Base-by-base conservation (phyloP, 805 yeast genomes). In the Hanseniaspora guilliermondii region DNA sequence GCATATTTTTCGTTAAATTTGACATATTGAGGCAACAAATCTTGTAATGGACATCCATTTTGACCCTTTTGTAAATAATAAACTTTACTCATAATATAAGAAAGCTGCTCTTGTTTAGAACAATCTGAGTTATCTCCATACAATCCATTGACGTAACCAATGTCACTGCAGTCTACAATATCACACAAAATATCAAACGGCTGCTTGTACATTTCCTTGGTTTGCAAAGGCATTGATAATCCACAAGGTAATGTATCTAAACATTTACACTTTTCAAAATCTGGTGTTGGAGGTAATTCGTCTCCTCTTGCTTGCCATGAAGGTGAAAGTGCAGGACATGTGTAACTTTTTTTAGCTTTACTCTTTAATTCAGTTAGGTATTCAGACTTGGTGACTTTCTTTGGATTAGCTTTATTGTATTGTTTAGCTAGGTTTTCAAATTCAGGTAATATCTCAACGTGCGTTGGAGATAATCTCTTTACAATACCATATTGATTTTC, bases 111-210 rank as follows among this genome's bases (percentile, higher is more conserved):
- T 61, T 74, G 75, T 45, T 75, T 68, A 11, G 80, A 70, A 63
- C 93, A 85, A 72, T 75, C 83, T 9, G 91, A 80, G 64, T 73
- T 78, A 6, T 75, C 73, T 57, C 93, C 93, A 64, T 84, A 85
- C 0, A 58, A 56, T 53, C 89, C 93, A 6, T 62, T 88, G 66
- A 82, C 72, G n/a, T 74, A 74, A 32, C 59, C 65, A 53, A 85
- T 82, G 48, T 77, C 84, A 25, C 72, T 64, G 66, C 94, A 85
- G 59, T 76, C 77, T 53, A 76, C 71, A 33, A 70, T 60, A 49
- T 75, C 75, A 67, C 93, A 85, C 5, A 82, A 73, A 54, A 68
- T 68, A n/a, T 76, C 71, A 68, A 75, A 85, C 56, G 81, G 69
- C 19, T 75, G 73, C 49, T 76, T 73, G 63, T 82, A 82, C 58